These are phyloP conservation scores for Trametes cinnabarina DNA, from an alignment of 768 basidiomycete species.

Conservation along the genomic window DNA sequence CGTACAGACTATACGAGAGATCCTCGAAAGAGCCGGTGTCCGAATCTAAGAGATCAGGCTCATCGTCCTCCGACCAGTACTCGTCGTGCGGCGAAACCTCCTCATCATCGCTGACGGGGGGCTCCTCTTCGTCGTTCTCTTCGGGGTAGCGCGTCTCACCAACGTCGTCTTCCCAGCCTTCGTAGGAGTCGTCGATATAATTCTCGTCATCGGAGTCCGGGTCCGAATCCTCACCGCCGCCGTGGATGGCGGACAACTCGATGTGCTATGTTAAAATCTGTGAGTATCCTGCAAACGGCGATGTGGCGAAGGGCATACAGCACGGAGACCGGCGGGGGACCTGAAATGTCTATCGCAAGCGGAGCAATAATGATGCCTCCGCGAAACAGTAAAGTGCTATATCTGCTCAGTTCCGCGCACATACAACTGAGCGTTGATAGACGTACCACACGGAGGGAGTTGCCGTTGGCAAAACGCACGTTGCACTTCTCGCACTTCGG, in stretches of 20 bases:
- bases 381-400: slow-evolving; percentile 33
- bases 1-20: slow-evolving; percentile 20
- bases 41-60: slow-evolving; percentile 7
- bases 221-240: slow-evolving; percentile 24
- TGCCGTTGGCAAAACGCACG: slow-evolving; percentile 33
- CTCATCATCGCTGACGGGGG: neutral
- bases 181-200: slow-evolving; percentile 24
- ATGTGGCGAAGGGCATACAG: slow-evolving; percentile 14
- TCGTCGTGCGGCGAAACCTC: slow-evolving; percentile 1
- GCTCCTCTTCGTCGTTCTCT: slow-evolving; percentile 15
- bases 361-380: slow-evolving; percentile 32
- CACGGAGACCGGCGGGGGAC: slow-evolving; percentile 29
- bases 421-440: neutral
- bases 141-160: slow-evolving; percentile 26
- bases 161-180: slow-evolving; percentile 35
- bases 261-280: slow-evolving; percentile 24
- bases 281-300: neutral
- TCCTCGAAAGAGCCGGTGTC: slow-evolving; percentile 10
- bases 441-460: slow-evolving; percentile 32
- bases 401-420: neutral
- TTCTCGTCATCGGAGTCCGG: slow-evolving; percentile 21
- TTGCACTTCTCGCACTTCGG: slow-evolving; percentile 32
- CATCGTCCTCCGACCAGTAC: slow-evolving; percentile 24
- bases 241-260: slow-evolving; percentile 31
- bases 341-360: slow-evolving; percentile 32